Base-by-base conservation (phyloP, 257 asterid genomes). In the Nicotiana knightiana region DNA sequence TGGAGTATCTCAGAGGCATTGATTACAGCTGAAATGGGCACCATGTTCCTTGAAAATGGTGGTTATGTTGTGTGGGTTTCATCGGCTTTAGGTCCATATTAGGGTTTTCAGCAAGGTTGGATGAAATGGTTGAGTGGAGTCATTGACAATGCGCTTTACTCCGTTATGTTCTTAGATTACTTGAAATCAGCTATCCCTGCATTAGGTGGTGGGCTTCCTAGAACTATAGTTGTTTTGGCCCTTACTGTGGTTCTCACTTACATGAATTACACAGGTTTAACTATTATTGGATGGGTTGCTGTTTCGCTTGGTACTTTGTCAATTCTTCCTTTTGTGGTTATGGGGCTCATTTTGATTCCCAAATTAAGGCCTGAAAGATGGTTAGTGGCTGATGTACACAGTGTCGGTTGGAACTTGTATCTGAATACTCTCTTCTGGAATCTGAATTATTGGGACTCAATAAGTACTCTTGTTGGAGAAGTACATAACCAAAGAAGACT, bases 401-500 rank as follows among this genome's bases (percentile, higher is more conserved):
- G 26, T 75, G 63, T 75, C 51, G 63, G 51, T 75, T 75, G 80
- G 80, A 75, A 75, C 80, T 75, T 75, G 80, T 75, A 75, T 75
- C 80, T 75, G 80, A 75, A 75, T 75, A 75, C 80, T 51, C 80
- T 75, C 28, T 75, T 75, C 46, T 75, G 80, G 80, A 75, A 75
- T 75, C 43, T 75, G 17, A 75, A 75, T 51, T 75, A 75, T 35
- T 75, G 63, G 80, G 80, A 75, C 46, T 75, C 80, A 5, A 75
- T 75, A 15, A 75, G 80, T 75, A 75, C 80, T 75, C 63, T 75
- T 51, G 63, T 63, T 51, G 79, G 79, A 26, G 79, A 75, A 75
- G 79, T 75, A 51, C 63, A 26, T 51, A 75, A 63, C 79, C 79
- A 51, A 75, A 51, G 79, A 75, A 51, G 28, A 75, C 79, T 75